A percentile compares a stretch with the other conserved stretches of the same genome.
Conservation (phyloP, 495 filamentous ascomycete species). For the Podospora pseudoanserina region DNA sequence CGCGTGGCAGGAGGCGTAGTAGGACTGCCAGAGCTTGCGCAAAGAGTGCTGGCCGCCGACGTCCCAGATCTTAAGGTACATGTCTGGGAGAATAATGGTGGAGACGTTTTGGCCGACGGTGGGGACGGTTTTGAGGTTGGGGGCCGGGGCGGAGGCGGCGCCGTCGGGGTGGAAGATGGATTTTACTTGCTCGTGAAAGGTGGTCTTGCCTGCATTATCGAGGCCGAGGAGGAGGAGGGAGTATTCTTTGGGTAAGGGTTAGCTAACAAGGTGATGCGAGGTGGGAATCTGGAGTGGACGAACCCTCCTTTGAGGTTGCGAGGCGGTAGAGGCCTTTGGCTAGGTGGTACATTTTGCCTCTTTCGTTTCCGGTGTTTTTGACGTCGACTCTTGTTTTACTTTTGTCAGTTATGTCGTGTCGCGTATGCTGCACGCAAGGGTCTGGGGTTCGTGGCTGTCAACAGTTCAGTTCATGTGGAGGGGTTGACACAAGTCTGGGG, state of each 20-base stretch:
- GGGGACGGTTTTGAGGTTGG: conserved; percentile 74
- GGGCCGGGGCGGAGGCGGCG: conserved; percentile 54
- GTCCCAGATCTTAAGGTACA: conserved; percentile 99
- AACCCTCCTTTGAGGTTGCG: conserved; percentile 92
- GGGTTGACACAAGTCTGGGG: background rate
- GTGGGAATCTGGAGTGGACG: conserved; percentile 5
- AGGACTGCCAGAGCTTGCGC: conserved; percentile 90
- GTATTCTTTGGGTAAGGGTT: conserved; percentile 62
- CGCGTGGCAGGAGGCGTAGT: conserved; percentile 89
- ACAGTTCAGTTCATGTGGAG: background rate
- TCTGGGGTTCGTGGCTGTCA: background rate
- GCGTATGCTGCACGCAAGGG: background rate
- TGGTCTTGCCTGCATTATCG: conserved; percentile 98
- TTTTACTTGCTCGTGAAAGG: conserved; percentile 94
- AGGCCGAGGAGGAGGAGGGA: conserved; percentile 94
- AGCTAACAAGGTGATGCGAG: background rate
- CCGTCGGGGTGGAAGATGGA: conserved; percentile 70
- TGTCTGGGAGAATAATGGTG: conserved; percentile 78
- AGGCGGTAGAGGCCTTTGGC: conserved; percentile 91
- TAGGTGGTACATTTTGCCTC: conserved; percentile 82
- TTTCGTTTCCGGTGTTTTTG: background rate
- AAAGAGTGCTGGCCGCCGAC: conserved; percentile 89
- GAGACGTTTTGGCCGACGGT: conserved; percentile 97
- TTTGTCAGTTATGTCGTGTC: background rate
- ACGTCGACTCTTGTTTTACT: background rate